Evolutionary conservation across 805 yeast species (phyloP).

Genomic region (Teunomyces aglyptinius): DNA sequence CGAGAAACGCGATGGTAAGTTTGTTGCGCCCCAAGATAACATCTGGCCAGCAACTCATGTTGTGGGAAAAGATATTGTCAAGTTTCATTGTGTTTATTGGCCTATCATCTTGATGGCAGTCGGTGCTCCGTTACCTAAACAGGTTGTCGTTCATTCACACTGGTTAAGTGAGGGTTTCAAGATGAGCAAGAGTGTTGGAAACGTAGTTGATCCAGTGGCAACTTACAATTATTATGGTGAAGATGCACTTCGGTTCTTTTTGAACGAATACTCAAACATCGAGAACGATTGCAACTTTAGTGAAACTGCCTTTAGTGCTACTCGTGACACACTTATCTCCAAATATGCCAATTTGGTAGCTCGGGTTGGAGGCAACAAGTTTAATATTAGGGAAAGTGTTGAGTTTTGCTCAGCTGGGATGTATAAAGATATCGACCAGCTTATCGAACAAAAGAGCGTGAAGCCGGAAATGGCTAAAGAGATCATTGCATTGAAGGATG

Average conservation of each 20-base stretch:
- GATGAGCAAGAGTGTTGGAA: slow-evolving; percentile 92
- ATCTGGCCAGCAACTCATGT: slow-evolving; percentile 76
- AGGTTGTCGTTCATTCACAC: slow-evolving; percentile 86
- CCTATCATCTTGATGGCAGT: slow-evolving; percentile 89
- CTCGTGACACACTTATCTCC: slow-evolving; percentile 68
- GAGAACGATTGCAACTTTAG: slow-evolving; percentile 79
- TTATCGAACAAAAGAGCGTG: slow-evolving; percentile 13
- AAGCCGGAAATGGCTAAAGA: slow-evolving; percentile 12
- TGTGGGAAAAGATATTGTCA: slow-evolving; percentile 86
- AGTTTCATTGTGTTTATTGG: slow-evolving; percentile 94
- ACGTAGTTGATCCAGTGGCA: slow-evolving; percentile 88
- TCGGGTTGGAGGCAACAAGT: slow-evolving; percentile 71
- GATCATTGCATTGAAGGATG: slow-evolving; percentile 14
- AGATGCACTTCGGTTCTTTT: slow-evolving; percentile 72
- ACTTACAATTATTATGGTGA: slow-evolving; percentile 60
- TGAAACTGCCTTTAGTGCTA: slow-evolving; percentile 48
- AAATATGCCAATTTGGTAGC: slow-evolving; percentile 79
- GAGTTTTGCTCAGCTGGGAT: slow-evolving; percentile 19
- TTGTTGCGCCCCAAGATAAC: slow-evolving; percentile 13
- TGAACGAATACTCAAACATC: slow-evolving; percentile 72
- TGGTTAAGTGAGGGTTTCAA: slow-evolving; percentile 89
- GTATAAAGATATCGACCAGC: slow-evolving; percentile 21
- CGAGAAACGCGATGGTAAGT: slow-evolving; percentile 5
- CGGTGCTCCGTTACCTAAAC: slow-evolving; percentile 63
- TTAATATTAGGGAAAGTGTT: slow-evolving; percentile 51